Base-by-base conservation (phyloP, 2,329 filamentous ascomycete genomes). In the Cryphonectria parasitica region DNA sequence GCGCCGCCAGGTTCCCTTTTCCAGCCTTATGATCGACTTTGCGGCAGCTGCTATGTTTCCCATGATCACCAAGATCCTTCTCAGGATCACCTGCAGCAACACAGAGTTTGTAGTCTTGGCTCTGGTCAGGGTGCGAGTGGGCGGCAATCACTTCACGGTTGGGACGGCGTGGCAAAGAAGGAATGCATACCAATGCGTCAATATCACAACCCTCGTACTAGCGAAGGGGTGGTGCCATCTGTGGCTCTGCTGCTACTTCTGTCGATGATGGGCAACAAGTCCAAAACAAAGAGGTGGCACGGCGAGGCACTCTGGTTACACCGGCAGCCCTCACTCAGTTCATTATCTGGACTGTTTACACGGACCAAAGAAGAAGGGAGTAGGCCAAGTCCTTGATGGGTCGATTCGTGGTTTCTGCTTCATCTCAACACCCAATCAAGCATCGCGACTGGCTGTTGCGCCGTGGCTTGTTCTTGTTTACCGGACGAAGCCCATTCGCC, bases 361-460 rank as follows among this genome's bases (percentile, higher is more conserved):
- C 34, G 6, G 34, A 63, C 19, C 39, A 39, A 36, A 41, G 15
- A 70, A 15, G 31, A 56, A 34, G 34, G 3, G 6, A 34, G 6
- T 4, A 34, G 34, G 65, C 52, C 61, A 43, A 45, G 64, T 49
- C 64, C 31, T 39, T 61, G 64, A 39, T 63, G 58, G 58, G 52
- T 54, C 69, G 56, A 17, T n/a, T 25, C 25, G 22, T 58, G 4
- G 70, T 70, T 67, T 65, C 61, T 72, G 25, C 61, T 70, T 72
- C 70, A 62, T 70, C 70, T 56, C 61, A 70, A 68, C 41, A 17
- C 17, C 7, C 28, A 25, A 34, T 31, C 1, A 10, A 52, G 49
- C 61, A 66, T 52, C 62, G 68, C 70, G 68, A 70, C 68, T 67
- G 64, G 68, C 45, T 68, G 19, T 39, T 64, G 52, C 62, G 28